These are phyloP conservation scores for Penicillium sp. DNA, from an alignment of 2,329 filamentous ascomycete genomes.

Conservation along the genomic window DNA sequence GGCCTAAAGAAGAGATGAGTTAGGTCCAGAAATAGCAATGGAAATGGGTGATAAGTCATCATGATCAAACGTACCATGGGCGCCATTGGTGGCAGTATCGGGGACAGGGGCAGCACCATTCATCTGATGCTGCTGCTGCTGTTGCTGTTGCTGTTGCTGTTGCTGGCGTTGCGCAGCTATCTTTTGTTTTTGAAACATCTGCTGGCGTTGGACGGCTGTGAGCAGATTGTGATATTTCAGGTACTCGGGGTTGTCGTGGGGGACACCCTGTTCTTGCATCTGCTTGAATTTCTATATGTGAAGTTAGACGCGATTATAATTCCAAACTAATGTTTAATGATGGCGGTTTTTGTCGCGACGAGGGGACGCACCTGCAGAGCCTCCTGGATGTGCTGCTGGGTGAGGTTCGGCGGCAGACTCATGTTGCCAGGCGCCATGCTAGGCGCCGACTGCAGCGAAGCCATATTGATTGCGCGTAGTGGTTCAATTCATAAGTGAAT, in stretches of 20 bases:
- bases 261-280: conserved; percentile 84
- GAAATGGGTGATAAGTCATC: neutral
- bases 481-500: conserved; percentile 37
- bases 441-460: conserved; percentile 75
- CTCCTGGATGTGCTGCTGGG: conserved; percentile 77
- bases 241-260: conserved; percentile 82
- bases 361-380: conserved; percentile 56
- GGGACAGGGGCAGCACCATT: conserved; percentile 38
- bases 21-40: neutral
- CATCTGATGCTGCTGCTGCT: conserved; percentile 48
- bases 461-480: conserved; percentile 62
- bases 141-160: conserved; percentile 43
- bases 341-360: too few species aligned
- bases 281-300: conserved; percentile 75
- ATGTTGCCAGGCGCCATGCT: conserved; percentile 69
- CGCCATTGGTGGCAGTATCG: conserved; percentile 43
- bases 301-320: conserved; percentile 40
- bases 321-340: neutral
- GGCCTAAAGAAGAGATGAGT: conserved; percentile 28
- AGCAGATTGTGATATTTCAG: conserved; percentile 80
- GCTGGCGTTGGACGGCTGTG: conserved; percentile 67
- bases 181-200: conserved; percentile 62
- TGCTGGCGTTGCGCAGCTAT: conserved; percentile 43
- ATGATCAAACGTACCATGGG: conserved; percentile 42
- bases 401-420: conserved; percentile 69